Conservation (phyloP, 352 stramenopile genomes). For the Pythium volutum region DNA sequence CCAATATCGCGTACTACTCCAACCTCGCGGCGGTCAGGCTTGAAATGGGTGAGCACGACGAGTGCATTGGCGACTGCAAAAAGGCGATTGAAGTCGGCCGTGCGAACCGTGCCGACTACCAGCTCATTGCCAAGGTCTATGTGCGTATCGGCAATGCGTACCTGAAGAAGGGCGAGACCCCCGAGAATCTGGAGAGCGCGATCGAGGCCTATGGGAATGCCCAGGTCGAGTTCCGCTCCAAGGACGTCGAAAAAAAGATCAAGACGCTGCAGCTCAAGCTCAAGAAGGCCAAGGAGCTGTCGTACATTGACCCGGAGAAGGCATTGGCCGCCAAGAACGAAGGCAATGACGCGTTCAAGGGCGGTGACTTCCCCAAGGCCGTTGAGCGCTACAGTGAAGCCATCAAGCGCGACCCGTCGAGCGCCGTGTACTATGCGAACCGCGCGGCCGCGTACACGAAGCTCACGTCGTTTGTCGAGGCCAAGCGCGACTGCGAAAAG, state of each 20-base stretch:
- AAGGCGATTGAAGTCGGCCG: constrained; percentile 97
- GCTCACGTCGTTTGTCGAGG: constrained; percentile 93
- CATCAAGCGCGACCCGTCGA: constrained; percentile 98
- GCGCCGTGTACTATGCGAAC: constrained; percentile 98
- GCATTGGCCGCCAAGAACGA: constrained; percentile 97
- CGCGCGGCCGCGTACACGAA: constrained; percentile 97
- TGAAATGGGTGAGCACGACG: constrained; percentile 94
- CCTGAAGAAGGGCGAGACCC: constrained; percentile 91
- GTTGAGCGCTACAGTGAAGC: constrained; percentile 96
- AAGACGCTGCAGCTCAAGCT: constrained; percentile 94
- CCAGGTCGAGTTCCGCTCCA: constrained; percentile 87
- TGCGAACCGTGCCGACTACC: constrained; percentile 93
- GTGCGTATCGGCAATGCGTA: constrained; percentile 96
- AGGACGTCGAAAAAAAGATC: constrained; percentile 94
- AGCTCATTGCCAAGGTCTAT: constrained; percentile 95
- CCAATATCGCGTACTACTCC: constrained; percentile 96
- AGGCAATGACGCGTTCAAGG: constrained; percentile 98
- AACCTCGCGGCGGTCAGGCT: constrained; percentile 98
- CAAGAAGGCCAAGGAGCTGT: constrained; percentile 92
- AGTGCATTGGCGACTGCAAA: constrained; percentile 92
- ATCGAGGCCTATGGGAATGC: constrained; percentile 87
- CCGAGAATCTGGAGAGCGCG: constrained; percentile 81
- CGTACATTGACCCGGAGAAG: constrained; percentile 97
- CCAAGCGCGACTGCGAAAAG: constrained; percentile 95
- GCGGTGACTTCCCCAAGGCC: constrained; percentile 91